Base-by-base conservation (phyloP, 2,329 filamentous ascomycete species). In the Exophiala phaeomuriformis region DNA sequence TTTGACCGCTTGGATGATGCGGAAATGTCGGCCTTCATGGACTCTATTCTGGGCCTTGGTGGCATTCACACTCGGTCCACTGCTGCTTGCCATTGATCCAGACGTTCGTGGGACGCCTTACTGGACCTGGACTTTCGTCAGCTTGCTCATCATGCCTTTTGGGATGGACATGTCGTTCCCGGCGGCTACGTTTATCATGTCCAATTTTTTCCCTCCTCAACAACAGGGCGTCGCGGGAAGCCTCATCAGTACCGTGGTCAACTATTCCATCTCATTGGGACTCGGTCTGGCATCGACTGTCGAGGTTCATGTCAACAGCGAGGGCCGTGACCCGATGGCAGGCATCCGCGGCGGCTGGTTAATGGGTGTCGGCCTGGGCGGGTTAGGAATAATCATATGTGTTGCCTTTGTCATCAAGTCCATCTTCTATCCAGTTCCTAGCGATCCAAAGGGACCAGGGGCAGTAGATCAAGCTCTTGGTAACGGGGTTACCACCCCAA, bases 121-220 rank as follows among this genome's bases (percentile, higher is more conserved):
- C 68, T 87, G 84, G 84, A 72, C 71, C 12, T 78, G 84, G 57
- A 72, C 77, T 0, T 86, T 87, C 63, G 73, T 83, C 6, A 73
- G 73, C 2, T 71, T 80, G 3, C 28, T 85, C 2, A 63, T 86
- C 43, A 80, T 79, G 67, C 77, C 80, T 0, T 82, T 56, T 36
- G 59, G 59, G 8, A 61, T 61, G 59, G 64, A 66, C 52, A 61
- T 65, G 53, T 64, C 61, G 1, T 64, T 66, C 42, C 64, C 63
- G 2, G 62, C 63, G 3, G 60, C 61, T 6, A 63, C 58, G 28
- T 54, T 66, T 27, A 62, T 65, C 47, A 60, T 64, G 49, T 64
- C 63, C n/a, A 64, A 66, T 49, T 63, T 56, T 37, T 56, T 66
- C 31, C 57, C 61, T 19, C 57, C 57, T 27, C 59, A 66, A 32